phyloP scores from a whole-genome alignment of 2,329 filamentous ascomycete genomes.

The Diaporthe sp. region DNA sequence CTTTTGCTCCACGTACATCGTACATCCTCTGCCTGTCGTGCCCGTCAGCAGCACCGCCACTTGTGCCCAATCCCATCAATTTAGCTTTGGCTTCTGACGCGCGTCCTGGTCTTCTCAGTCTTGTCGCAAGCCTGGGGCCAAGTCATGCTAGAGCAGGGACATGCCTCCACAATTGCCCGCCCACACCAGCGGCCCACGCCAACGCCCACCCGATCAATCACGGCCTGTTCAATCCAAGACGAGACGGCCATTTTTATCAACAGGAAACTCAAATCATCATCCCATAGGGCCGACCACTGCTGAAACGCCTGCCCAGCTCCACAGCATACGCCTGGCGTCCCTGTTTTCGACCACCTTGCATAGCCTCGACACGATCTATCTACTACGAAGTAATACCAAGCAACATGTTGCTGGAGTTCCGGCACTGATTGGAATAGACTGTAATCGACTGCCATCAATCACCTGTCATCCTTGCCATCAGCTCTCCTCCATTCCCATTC shows the following conservation, averaged over 20 bases:
- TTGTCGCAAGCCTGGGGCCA: neutral
- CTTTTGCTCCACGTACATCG: neutral
- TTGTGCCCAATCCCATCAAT: neutral
- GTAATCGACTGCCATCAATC: neutral
- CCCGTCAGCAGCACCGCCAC: neutral
- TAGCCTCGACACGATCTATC: neutral
- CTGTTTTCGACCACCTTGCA: neutral
- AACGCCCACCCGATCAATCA: neutral
- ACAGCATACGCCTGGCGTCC: neutral
- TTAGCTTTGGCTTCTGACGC: constrained; percentile 31
- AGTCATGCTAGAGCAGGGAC: constrained; percentile 17
- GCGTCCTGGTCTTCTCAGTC: constrained; percentile 22
- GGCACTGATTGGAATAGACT: neutral
- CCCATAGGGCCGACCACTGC: neutral
- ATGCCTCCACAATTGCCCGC: neutral
- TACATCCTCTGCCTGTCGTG: neutral
- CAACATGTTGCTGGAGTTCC: neutral
- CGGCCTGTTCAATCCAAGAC: neutral
- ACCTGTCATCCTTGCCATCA: neutral
- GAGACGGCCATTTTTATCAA: constrained; percentile 11
- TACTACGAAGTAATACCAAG: neutral
- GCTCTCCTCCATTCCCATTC: neutral
- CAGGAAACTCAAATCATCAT: constrained; percentile 23
- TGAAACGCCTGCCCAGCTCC: constrained; percentile 10
- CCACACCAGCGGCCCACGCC: neutral